Conservation (phyloP, 805 yeast species). For the Wickerhamiella musiphila region DNA sequence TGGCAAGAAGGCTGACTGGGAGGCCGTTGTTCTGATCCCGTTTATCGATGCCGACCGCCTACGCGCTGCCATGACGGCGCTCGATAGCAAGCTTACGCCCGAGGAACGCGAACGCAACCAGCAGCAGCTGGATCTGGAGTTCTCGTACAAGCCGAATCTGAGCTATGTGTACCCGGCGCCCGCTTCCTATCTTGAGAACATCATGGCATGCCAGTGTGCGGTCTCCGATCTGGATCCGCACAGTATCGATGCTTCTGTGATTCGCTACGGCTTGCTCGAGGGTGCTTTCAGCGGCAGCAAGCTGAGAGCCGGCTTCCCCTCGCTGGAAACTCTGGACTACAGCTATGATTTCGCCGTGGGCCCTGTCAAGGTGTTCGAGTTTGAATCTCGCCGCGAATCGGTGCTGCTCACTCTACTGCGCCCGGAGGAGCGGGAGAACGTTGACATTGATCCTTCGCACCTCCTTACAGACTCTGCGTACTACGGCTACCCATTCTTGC, state of each 20-base stretch:
- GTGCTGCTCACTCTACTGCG: constrained; percentile 50
- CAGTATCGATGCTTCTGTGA: constrained; percentile 24
- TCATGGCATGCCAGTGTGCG: constrained; percentile 62
- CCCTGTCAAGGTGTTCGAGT: constrained; percentile 64
- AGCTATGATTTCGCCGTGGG: constrained; percentile 34
- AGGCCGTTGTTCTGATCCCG: constrained; percentile 82
- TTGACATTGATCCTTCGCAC: constrained; percentile 31
- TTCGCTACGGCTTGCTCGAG: constrained; percentile 34
- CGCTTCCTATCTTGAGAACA: constrained; percentile 51
- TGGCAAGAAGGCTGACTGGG: constrained; percentile 95
- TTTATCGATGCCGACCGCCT: constrained; percentile 78
- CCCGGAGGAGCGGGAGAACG: too few species aligned
- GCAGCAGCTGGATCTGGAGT: constrained; percentile 52
- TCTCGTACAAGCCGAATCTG: constrained; percentile 60
- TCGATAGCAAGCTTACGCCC: constrained; percentile 40
- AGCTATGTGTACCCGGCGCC: constrained; percentile 57
- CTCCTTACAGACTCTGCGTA: constrained; percentile 49
- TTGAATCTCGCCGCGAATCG: constrained; percentile 70
- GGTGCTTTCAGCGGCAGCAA: constrained; percentile 57
- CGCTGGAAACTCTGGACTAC: constrained; percentile 55
- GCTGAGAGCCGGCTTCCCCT: constrained; percentile 79
- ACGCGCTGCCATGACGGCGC: constrained; percentile 52
- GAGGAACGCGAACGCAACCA: constrained; percentile 62
- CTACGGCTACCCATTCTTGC: constrained; percentile 79
- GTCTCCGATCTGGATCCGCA: constrained; percentile 44